Percentiles rank a stretch among this genome's conserved stretches.
phyloP scores from a whole-genome alignment of 805 yeast species.

The Saccharomycopsis fibuligera region DNA sequence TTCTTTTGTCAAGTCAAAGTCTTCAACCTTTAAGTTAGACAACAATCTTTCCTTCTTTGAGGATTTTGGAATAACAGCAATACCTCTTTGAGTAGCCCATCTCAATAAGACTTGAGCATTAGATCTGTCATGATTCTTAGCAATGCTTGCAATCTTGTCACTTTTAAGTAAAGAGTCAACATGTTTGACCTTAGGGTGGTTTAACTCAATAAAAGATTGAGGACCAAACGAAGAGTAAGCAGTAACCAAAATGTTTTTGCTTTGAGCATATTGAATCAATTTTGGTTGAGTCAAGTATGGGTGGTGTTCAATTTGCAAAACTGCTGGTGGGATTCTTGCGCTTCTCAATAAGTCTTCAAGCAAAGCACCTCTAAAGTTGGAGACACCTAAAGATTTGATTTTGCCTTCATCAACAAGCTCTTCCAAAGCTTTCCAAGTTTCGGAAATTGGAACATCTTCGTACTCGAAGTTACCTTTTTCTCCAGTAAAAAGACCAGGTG shows the following conservation, averaged over 20 bases:
- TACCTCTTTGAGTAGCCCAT: slow-evolving; percentile 55
- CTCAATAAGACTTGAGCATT: slow-evolving; percentile 59
- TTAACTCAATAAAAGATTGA: slow-evolving; percentile 42
- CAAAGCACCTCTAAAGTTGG: slow-evolving; percentile 44
- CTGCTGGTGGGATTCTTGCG: slow-evolving; percentile 41
- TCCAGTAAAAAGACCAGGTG: slow-evolving; percentile 63
- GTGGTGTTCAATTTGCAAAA: slow-evolving; percentile 50
- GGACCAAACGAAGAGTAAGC: slow-evolving; percentile 47
- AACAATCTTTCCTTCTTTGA: slow-evolving; percentile 35
- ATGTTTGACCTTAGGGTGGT: slow-evolving; percentile 39
- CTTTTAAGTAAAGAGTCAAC: slow-evolving; percentile 45
- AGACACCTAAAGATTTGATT: slow-evolving; percentile 45
- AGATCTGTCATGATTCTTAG: slow-evolving; percentile 42
- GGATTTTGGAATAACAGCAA: slow-evolving; percentile 48
- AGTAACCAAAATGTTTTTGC: slow-evolving; percentile 36
- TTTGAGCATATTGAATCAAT: slow-evolving; percentile 35
- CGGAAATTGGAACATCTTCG: slow-evolving; percentile 41
- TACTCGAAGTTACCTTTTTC: slow-evolving; percentile 37
- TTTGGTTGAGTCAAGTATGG: slow-evolving; percentile 46
- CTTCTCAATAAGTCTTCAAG: slow-evolving; percentile 41
- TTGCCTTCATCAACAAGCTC: slow-evolving; percentile 37
- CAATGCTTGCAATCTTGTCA: slow-evolving; percentile 40
- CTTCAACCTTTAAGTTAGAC: slow-evolving; percentile 36
- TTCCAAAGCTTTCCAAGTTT: slow-evolving; percentile 49
- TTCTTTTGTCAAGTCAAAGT: slow-evolving; percentile 45